These are phyloP conservation scores for Paraconiothyrium sp. DNA, from an alignment of 2,329 filamentous ascomycete genomes.

Conservation along the genomic window DNA sequence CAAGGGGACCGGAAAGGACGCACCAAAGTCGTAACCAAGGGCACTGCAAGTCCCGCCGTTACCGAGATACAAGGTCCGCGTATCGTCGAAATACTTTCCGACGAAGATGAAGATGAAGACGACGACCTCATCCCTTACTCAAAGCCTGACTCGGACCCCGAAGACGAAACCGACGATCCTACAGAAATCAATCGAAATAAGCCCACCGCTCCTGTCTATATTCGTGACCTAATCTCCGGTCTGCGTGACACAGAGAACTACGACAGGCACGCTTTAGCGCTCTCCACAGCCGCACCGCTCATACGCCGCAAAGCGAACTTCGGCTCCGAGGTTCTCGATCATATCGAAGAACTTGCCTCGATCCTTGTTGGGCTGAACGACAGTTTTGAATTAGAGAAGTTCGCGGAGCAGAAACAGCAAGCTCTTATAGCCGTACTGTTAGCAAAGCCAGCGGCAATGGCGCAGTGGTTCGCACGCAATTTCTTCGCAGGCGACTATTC, in stretches of 20 bases:
- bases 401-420: conserved; percentile 78
- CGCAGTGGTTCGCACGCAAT: conserved; percentile 81
- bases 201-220: conserved; percentile 85
- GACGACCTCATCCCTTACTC: conserved; percentile 77
- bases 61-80: conserved; percentile 51
- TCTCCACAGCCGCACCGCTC: conserved; percentile 78
- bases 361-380: conserved; percentile 84
- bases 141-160: conserved; percentile 86
- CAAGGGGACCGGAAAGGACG: conserved; percentile 18
- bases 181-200: conserved; percentile 87
- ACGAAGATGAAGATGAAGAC: conserved; percentile 53
- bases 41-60: conserved; percentile 22
- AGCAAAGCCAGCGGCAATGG: conserved; percentile 79
- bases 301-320: conserved; percentile 90
- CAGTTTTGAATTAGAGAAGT: conserved; percentile 78
- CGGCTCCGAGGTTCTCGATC: conserved; percentile 85
- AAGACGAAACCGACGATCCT: conserved; percentile 93
- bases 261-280: conserved; percentile 81
- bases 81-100: conserved; percentile 63
- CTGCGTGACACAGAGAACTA: conserved; percentile 84
- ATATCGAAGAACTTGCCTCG: conserved; percentile 81
- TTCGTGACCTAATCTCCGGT: conserved; percentile 82
- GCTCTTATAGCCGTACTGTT: conserved; percentile 84
- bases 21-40: conserved; percentile 6
- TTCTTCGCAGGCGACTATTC: conserved; percentile 96